Base-by-base conservation (phyloP, 306 rosid genomes). In the Chamaecrista fasciculata region DNA sequence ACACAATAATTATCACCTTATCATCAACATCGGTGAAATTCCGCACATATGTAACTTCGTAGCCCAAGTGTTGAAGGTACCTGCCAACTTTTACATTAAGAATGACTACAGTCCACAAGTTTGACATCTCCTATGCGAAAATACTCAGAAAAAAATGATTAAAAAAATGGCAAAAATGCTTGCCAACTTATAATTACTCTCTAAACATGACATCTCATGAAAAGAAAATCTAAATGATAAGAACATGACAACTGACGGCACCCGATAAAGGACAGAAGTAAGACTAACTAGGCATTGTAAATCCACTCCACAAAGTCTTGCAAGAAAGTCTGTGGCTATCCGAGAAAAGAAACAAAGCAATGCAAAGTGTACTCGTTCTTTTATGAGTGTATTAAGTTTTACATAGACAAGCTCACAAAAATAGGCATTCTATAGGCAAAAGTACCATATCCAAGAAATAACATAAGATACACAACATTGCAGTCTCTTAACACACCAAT, bases 11-110 rank as follows among this genome's bases (percentile, higher is more conserved):
- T 65, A 82, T 76, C 82, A 89, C 99, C 97, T 94, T 94, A 83
- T 94, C 99, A 80, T 94, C 99, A 44, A 91, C 99, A 79, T 94
- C 97, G 10, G 99, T 94, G 76, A 94, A 94, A 69, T 94, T 94
- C 79, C 99, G 89, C 62, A 94, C 95, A 67, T 91, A 94, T 0
- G 92, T 89, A 23, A 94, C 95, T 79, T 88, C 88, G 69, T 91
- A 94, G n/a, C 95, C 92, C 85, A 89, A 60, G 74, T 84, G 82
- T 65, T 53, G 74, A 26, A 94, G 84, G 76, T 91, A 91, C 75
- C 97, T 94, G 87, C 78, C 77, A 29, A 70, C 65, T 44, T 62
- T 62, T 77, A 66, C 48, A 46, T 49, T 49, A 74, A 42, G 23
- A 60, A 82, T 40, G 21, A 61, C 46, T 33, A 50, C 31, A 34